Percentiles rank a stretch among this genome's conserved stretches.
phyloP scores from a whole-genome alignment of 805 yeast genomes.

The Scheffersomyces coipomensis region DNA sequence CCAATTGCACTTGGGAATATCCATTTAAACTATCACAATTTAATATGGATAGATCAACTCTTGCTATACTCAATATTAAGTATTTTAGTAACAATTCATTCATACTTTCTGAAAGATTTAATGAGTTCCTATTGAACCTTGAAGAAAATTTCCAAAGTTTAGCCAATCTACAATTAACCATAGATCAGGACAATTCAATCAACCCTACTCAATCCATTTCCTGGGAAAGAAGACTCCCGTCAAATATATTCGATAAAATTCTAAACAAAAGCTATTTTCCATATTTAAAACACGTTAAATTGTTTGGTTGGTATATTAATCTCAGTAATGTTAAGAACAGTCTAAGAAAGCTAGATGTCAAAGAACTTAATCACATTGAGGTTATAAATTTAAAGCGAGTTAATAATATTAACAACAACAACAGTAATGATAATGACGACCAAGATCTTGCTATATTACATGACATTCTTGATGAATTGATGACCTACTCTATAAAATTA shows the following conservation, averaged over 20 bases:
- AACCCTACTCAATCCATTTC: constrained; percentile 5
- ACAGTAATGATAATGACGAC: not conserved
- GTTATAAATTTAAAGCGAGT: not conserved
- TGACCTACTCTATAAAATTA: not conserved
- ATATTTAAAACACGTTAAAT: constrained; percentile 6
- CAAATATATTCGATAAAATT: constrained; percentile 8
- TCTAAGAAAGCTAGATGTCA: not conserved
- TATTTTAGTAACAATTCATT: constrained; percentile 31
- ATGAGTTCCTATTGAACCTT: constrained; percentile 21
- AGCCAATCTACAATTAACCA: not conserved
- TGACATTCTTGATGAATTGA: not conserved
- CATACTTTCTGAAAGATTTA: constrained; percentile 36
- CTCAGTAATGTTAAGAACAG: not conserved
- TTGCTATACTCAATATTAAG: constrained; percentile 20
- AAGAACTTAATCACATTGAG: not conserved
- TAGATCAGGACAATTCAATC: constrained; percentile 8
- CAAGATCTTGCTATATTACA: not conserved
- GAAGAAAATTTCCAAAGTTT: constrained; percentile 9
- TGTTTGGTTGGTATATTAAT: constrained; percentile 12
- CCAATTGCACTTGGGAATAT: constrained; percentile 56
- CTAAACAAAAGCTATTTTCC: constrained; percentile 8
- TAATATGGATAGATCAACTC: constrained; percentile 18
- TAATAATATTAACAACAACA: not conserved
- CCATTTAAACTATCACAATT: constrained; percentile 47
- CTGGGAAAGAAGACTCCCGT: constrained; percentile 8